These are phyloP conservation scores for Omphalotus guepiniiformis DNA, from an alignment of 768 basidiomycete species.

Conservation along the genomic window DNA sequence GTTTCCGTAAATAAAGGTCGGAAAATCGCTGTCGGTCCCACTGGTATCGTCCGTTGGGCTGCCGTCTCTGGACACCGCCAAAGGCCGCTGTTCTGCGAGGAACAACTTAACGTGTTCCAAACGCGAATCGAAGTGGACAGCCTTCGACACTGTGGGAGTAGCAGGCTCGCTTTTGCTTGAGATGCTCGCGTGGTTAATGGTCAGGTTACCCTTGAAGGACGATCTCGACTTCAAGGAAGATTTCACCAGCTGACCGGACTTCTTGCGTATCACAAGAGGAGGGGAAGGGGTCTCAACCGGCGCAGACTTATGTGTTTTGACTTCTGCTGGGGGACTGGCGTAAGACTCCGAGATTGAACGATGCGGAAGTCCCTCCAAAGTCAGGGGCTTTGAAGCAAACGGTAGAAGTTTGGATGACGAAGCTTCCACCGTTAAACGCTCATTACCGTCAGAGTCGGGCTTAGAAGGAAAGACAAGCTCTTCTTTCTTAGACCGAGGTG, in stretches of 20 bases:
- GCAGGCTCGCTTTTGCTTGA: conserved; percentile 71
- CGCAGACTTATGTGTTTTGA: conserved; percentile 18
- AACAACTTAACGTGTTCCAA: conserved; percentile 95
- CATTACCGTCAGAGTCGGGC: conserved; percentile 1
- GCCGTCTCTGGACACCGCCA: conserved; percentile 88
- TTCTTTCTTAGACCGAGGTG: conserved; percentile 19
- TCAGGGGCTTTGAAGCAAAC: neutral
- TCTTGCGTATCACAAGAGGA: conserved; percentile 71
- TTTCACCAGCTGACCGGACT: conserved; percentile 91
- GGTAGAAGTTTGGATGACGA: too few species aligned
- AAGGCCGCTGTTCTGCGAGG: conserved; percentile 90
- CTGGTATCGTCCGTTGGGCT: conserved; percentile 83
- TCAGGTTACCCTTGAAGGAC: conserved; percentile 42
- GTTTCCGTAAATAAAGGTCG: conserved; percentile 57
- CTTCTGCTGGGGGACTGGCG: conserved; percentile 23
- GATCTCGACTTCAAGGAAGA: conserved; percentile 80
- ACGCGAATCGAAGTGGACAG: conserved; percentile 89
- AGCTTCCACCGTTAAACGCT: too few species aligned
- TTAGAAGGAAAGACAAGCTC: conserved; percentile 10
- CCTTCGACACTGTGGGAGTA: conserved; percentile 76
- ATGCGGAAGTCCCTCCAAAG: neutral
- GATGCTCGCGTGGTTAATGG: conserved; percentile 44
- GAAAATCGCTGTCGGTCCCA: conserved; percentile 76
- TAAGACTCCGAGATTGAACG: neutral
- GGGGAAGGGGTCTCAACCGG: conserved; percentile 21